Percentiles rank a stretch among this genome's conserved stretches.
phyloP scores from a whole-genome alignment of 371 early-diverging fungal species.

The Spiromyces aspiralis region DNA sequence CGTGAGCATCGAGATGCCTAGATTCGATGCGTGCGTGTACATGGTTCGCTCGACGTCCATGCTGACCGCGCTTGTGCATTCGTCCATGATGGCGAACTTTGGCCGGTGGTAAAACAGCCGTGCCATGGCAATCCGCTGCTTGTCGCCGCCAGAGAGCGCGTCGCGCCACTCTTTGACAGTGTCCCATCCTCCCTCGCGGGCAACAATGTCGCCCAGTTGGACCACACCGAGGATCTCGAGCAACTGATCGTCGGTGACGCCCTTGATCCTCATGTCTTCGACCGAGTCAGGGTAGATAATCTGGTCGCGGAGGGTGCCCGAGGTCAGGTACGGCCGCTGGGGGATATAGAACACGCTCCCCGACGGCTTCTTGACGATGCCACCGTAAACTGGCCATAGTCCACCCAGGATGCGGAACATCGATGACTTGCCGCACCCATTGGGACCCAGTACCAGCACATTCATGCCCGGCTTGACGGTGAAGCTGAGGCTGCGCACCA shows the following conservation, averaged over 20 bases:
- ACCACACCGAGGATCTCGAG: conserved; percentile 49
- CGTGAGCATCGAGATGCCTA: conserved; percentile 71
- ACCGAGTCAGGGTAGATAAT: conserved; percentile 67
- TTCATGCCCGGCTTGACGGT: conserved; percentile 65
- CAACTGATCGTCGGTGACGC: conserved; percentile 40
- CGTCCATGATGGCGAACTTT: conserved; percentile 73
- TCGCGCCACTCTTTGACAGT: conserved; percentile 71
- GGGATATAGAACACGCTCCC: conserved; percentile 83
- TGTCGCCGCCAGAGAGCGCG: conserved; percentile 66
- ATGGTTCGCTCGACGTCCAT: conserved; percentile 68
- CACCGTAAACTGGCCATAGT: conserved; percentile 74
- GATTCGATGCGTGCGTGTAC: conserved; percentile 60
- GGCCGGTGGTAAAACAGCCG: conserved; percentile 71
- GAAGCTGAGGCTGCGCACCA: conserved; percentile 72
- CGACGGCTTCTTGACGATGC: conserved; percentile 64
- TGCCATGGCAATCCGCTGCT: conserved; percentile 72
- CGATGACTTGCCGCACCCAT: conserved; percentile 84
- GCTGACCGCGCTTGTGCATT: conserved; percentile 73
- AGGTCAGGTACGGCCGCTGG: conserved; percentile 81
- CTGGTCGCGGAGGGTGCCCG: conserved; percentile 86
- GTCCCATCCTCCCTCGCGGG: conserved; percentile 74
- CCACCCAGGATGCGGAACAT: conserved; percentile 88
- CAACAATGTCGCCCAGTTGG: conserved; percentile 50
- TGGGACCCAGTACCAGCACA: conserved; percentile 82
- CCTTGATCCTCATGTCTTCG: conserved; percentile 29